phyloP scores from a whole-genome alignment of 2,329 filamentous ascomycete species.

The Aspergillus neotritici region DNA sequence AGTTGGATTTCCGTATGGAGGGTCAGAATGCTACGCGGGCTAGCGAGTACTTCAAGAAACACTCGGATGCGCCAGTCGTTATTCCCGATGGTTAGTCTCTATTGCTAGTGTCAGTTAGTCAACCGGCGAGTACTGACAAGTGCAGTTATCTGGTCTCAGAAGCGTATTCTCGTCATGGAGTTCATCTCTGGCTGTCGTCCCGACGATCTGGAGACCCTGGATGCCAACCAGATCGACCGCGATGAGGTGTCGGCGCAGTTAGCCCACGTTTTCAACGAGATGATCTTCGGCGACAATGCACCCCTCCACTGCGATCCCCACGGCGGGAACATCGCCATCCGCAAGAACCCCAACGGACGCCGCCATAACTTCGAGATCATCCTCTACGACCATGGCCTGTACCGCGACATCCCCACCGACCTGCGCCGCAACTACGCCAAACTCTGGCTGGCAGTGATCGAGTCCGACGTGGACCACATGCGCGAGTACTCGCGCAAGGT shows the following conservation, averaged over 20 bases:
- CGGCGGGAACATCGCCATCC: slow-evolving; percentile 90
- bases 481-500: slow-evolving; percentile 82
- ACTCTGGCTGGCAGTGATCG: slow-evolving; percentile 93
- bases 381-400: slow-evolving; percentile 93
- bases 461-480: slow-evolving; percentile 81
- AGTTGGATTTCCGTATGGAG: slow-evolving; percentile 83
- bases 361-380: slow-evolving; percentile 87
- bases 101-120: not conserved
- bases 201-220: slow-evolving; percentile 83
- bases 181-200: slow-evolving; percentile 79
- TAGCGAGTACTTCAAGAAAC: slow-evolving; percentile 70
- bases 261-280: slow-evolving; percentile 94
- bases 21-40: slow-evolving; percentile 76
- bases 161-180: slow-evolving; percentile 91
- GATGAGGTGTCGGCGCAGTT: slow-evolving; percentile 92
- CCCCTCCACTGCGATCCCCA: slow-evolving; percentile 96
- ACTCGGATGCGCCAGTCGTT: slow-evolving; percentile 72
- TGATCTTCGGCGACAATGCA: slow-evolving; percentile 90
- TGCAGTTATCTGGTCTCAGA: slow-evolving; percentile 75
- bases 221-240: slow-evolving; percentile 78
- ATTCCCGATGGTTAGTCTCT: slow-evolving; percentile 62
- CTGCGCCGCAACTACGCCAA: slow-evolving; percentile 86
- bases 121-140: slow-evolving; percentile 11
- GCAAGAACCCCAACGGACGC: slow-evolving; percentile 60
- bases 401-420: slow-evolving; percentile 77